Base-by-base conservation (phyloP, 2,329 filamentous ascomycete species). In the Cordyceps javanica region DNA sequence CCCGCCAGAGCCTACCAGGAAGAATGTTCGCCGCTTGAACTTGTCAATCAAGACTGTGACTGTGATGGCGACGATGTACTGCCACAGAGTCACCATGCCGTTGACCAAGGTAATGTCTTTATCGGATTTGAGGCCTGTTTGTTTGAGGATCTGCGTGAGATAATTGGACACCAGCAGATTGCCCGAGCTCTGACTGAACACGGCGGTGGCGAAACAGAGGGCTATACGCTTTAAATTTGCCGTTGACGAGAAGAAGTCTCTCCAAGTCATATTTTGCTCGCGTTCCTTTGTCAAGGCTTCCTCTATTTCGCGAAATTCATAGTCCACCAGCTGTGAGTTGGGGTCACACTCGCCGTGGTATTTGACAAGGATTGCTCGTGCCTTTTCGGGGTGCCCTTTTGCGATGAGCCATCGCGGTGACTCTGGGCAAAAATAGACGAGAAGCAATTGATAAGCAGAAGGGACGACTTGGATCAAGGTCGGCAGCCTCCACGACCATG, bases 331-430 rank as follows among this genome's bases (percentile, higher is more conserved):
- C 51, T 74, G 72, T 1, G 72, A 74, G 2, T 74, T 67, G 0
- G 67, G 61, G 46, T 80, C 71, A 30, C 73, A 71, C 59, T 80
- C 78, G 25, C 75, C 78, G 55, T 82, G 78, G 41, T 79, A 80
- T 57, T 79, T 79, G 62, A 76, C 70, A 0, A 85, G 65, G 26
- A 82, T 77, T 0, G 70, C 69, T 16, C 71, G 75, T 0, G 82
- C 82, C 62, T 83, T 72, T 5, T 81, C 75, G 1, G 67, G 59
- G 23, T 74, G 72, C 32, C 81, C 80, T 60, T 80, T 74, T 36
- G 76, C 75, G 44, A 85, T 73, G 28, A 85, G 67, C 77, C 78
- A 86, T 38, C 84, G 75, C 1, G 84, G 84, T 0, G 77, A 82
- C 61, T 87, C 85, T 0, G 83, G 83, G 5, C 83, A 74, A 52